These are phyloP conservation scores for Populus hybrid DNA, from an alignment of 441 rosid genomes.

Conservation along the genomic window DNA sequence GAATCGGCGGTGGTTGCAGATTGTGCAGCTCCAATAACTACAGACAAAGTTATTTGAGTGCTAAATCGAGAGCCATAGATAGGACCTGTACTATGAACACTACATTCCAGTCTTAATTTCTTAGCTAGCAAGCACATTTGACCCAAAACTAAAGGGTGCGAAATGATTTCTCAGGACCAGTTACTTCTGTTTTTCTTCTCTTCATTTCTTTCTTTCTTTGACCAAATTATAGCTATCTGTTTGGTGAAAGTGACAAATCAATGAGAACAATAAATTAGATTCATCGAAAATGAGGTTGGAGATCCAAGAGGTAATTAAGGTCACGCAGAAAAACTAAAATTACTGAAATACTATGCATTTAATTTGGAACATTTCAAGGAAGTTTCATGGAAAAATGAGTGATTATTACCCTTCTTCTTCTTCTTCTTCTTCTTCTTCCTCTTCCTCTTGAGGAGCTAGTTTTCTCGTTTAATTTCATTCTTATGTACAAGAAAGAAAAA, in stretches of 20 bases:
- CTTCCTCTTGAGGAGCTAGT: too few species aligned
- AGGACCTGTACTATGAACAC: not conserved
- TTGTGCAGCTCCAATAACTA: too few species aligned
- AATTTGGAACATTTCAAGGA: not conserved
- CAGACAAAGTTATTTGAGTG: too few species aligned
- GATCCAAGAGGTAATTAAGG: slow-evolving; percentile 5
- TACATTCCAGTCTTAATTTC: not conserved
- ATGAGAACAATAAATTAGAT: slow-evolving; percentile 15
- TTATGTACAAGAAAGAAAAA: too few species aligned
- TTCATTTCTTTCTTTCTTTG: slow-evolving; percentile 1
- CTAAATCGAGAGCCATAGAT: not conserved
- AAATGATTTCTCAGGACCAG: not conserved
- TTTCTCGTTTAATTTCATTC: too few species aligned
- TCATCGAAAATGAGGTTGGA: not conserved
- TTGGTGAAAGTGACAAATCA: slow-evolving; percentile 35
- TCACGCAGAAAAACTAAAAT: too few species aligned
- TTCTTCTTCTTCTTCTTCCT: too few species aligned
- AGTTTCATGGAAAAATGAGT: not conserved
- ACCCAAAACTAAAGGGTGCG: slow-evolving; percentile 3
- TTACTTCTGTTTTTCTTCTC: not conserved
- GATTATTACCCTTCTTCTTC: not conserved
- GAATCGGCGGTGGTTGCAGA: too few species aligned
- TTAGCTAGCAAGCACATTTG: slow-evolving; percentile 2
- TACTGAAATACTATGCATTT: too few species aligned
- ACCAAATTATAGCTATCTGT: not conserved